Evolutionary conservation across 345 rosid species (phyloP).

Genomic region (Eucalyptus curtisii): DNA sequence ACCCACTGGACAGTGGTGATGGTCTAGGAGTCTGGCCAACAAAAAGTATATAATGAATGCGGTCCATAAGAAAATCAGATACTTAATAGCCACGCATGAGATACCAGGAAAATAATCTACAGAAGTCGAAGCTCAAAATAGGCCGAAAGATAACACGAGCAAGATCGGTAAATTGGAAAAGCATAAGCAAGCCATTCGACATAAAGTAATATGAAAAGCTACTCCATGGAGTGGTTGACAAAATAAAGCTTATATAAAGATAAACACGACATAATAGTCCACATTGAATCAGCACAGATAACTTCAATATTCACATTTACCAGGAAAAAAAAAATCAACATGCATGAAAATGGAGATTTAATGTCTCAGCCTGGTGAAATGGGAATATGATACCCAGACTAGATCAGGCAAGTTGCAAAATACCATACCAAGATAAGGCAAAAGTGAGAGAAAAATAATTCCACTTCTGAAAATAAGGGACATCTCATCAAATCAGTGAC

Average conservation of each 20-base stretch:
- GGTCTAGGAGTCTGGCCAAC: conserved; percentile 44
- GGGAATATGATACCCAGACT: neutral
- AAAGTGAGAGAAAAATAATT: neutral
- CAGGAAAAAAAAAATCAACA: neutral
- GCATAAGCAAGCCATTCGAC: neutral
- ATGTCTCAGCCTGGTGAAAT: neutral
- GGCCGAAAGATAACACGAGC: neutral
- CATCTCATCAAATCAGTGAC: neutral
- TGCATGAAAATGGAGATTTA: neutral
- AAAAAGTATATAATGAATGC: neutral
- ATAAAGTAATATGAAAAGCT: neutral
- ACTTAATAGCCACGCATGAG: neutral
- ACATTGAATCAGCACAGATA: neutral
- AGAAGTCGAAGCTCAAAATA: neutral
- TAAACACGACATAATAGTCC: neutral
- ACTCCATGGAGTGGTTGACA: neutral
- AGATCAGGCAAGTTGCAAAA: neutral
- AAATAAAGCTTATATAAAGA: neutral
- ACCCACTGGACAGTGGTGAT: conserved; percentile 44
- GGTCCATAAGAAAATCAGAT: neutral
- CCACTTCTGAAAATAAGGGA: neutral
- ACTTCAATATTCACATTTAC: neutral
- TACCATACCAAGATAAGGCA: neutral
- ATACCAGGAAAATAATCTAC: neutral
- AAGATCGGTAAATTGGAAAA: neutral